Conservation (phyloP, 2,329 filamentous ascomycete genomes). For the Mycosphaerella sp. region DNA sequence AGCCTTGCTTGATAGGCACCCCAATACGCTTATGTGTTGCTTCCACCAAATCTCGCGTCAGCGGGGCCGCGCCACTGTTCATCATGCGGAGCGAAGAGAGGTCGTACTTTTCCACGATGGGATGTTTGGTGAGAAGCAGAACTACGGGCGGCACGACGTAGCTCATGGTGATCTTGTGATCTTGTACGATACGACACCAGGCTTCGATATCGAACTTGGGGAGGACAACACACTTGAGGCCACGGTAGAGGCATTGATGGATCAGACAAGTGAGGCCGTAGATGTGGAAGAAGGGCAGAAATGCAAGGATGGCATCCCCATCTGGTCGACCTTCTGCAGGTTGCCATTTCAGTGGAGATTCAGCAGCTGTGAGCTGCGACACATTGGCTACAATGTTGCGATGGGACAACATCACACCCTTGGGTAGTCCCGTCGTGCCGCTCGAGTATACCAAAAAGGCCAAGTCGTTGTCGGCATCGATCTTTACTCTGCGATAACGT, state of each 20-base stretch:
- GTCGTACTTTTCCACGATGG: slow-evolving; percentile 72
- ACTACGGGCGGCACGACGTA: slow-evolving; percentile 84
- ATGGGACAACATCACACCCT: slow-evolving; percentile 76
- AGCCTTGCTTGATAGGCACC: slow-evolving; percentile 83
- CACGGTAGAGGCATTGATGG: slow-evolving; percentile 59
- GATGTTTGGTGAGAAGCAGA: slow-evolving; percentile 71
- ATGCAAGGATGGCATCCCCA: slow-evolving; percentile 66
- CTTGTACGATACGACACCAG: slow-evolving; percentile 70
- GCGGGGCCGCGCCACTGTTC: slow-evolving; percentile 79
- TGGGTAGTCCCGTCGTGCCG: slow-evolving; percentile 78
- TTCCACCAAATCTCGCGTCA: slow-evolving; percentile 73
- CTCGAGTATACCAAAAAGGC: slow-evolving; percentile 83
- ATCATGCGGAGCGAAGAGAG: slow-evolving; percentile 72
- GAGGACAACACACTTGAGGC: slow-evolving; percentile 64
- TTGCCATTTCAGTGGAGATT: slow-evolving; percentile 47
- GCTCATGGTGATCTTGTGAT: slow-evolving; percentile 65
- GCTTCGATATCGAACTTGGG: slow-evolving; percentile 73
- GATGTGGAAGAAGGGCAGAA: slow-evolving; percentile 86
- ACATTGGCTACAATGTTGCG: slow-evolving; percentile 72
- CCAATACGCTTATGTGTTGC: slow-evolving; percentile 66
- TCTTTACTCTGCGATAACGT: slow-evolving; percentile 53
- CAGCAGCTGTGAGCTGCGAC: slow-evolving; percentile 38
- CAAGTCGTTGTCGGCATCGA: slow-evolving; percentile 64
- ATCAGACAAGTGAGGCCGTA: slow-evolving; percentile 73
- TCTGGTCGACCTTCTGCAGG: slow-evolving; percentile 44